Conservation (phyloP, 2,329 filamentous ascomycete genomes). For the Cucurbitaria berberidis region DNA sequence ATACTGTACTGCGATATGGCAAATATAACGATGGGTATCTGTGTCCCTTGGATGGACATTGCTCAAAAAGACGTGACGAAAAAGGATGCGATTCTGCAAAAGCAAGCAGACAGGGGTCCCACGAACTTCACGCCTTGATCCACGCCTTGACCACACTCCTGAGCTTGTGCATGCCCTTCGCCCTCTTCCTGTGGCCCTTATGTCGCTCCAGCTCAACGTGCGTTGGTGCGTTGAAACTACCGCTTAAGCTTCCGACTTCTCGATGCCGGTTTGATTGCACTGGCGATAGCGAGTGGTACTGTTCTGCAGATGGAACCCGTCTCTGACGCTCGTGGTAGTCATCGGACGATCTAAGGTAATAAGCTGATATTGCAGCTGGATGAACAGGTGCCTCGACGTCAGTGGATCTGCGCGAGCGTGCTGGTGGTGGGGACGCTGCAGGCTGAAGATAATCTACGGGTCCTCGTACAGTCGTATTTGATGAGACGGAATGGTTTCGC, state of each 20-base stretch:
- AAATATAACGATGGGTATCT: slow-evolving; percentile 11
- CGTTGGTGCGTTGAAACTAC: slow-evolving; percentile 39
- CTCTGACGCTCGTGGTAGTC: slow-evolving; percentile 10
- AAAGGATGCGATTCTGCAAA: slow-evolving; percentile 2
- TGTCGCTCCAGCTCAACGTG: slow-evolving; percentile 28
- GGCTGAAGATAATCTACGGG: slow-evolving; percentile 20
- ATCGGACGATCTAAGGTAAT: slow-evolving; percentile 11
- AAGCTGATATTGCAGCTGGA: slow-evolving; percentile 9
- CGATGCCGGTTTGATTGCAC: slow-evolving; percentile 8
- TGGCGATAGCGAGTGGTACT: slow-evolving; percentile 7
- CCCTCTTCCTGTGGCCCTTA: slow-evolving; percentile 15
- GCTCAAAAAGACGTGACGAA: slow-evolving; percentile 3
- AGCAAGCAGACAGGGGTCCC: slow-evolving; percentile 4
- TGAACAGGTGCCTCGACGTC: slow-evolving; percentile 5
- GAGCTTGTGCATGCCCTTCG: slow-evolving; percentile 20
- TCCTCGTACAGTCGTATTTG: slow-evolving; percentile 11
- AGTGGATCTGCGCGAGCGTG: not conserved
- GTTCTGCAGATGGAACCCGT: slow-evolving; percentile 14
- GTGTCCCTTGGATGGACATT: slow-evolving; percentile 3
- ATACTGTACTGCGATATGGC: not conserved
- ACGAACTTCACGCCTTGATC: slow-evolving; percentile 13
- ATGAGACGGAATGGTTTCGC: not conserved
- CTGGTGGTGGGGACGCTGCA: not conserved
- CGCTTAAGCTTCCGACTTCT: slow-evolving; percentile 28
- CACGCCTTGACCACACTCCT: slow-evolving; percentile 21